Conservation (phyloP, 1,139 yeast species). For the Hyphopichia fennica region DNA sequence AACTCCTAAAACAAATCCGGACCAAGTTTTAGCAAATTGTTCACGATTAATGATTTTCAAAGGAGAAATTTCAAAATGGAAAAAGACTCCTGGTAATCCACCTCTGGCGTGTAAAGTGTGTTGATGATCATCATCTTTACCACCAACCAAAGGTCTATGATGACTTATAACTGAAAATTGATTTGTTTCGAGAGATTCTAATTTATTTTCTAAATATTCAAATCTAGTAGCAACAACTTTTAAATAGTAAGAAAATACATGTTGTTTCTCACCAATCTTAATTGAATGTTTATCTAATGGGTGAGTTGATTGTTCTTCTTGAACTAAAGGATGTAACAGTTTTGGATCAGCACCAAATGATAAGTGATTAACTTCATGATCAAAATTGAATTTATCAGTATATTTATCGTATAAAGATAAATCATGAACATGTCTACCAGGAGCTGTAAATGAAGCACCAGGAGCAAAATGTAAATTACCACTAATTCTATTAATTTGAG, state of each 20-base stretch:
- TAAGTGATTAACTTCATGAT: conserved; percentile 75
- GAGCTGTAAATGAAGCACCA: conserved; percentile 63
- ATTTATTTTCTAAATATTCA: conserved; percentile 56
- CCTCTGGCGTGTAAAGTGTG: conserved; percentile 82
- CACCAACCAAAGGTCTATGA: conserved; percentile 82
- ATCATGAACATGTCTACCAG: conserved; percentile 78
- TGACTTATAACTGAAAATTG: conserved; percentile 92
- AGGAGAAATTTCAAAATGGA: conserved; percentile 90
- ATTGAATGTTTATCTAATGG: conserved; percentile 67
- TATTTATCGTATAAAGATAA: conserved; percentile 64
- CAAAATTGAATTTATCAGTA: conserved; percentile 59
- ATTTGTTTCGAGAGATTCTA: conserved; percentile 67
- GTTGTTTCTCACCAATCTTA: conserved; percentile 51
- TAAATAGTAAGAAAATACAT: conserved; percentile 72
- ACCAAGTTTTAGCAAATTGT: conserved; percentile 75
- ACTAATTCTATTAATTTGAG: conserved; percentile 78
- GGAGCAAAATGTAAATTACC: conserved; percentile 97
- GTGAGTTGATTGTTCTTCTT: conserved; percentile 47
- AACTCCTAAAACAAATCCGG: conserved; percentile 81
- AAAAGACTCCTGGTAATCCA: conserved; percentile 87
- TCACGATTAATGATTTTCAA: conserved; percentile 87
- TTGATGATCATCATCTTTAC: conserved; percentile 87
- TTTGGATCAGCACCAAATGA: conserved; percentile 74
- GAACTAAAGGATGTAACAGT: conserved; percentile 16
- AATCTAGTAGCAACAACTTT: conserved; percentile 91